Conservation (phyloP, 495 filamentous ascomycete species). For the Aspergillus cristatus region DNA sequence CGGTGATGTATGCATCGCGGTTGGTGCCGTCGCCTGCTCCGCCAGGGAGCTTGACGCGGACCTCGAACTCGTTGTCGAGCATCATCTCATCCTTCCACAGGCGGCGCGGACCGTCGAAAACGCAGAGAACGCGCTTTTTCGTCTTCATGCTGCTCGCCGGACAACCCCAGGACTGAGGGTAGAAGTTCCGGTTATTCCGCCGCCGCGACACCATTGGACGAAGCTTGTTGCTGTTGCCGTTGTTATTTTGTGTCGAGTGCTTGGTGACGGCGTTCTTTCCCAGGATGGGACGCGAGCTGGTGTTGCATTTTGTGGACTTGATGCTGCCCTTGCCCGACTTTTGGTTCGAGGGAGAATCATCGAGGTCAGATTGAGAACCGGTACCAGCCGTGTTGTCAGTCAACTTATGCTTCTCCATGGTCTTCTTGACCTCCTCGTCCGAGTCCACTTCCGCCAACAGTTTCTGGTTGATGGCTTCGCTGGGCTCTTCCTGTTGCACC, state of each 20-base stretch:
- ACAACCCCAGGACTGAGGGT: constrained; percentile 88
- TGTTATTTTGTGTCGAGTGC: constrained; percentile 14
- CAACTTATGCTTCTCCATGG: constrained; percentile 71
- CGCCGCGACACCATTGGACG: constrained; percentile 49
- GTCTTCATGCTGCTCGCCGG: constrained; percentile 86
- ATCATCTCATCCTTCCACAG: constrained; percentile 99
- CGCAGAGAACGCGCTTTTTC: constrained; percentile 90
- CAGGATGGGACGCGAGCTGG: constrained; percentile 34
- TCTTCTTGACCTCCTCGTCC: constrained; percentile 73
- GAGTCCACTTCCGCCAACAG: constrained; percentile 72
- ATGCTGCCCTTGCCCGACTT: constrained; percentile 42
- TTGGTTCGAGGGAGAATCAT: constrained; percentile 14
- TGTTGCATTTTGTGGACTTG: constrained; percentile 29
- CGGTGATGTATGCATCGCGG: constrained; percentile 69
- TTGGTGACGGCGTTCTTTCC: constrained; percentile 45
- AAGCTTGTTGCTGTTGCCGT: constrained; percentile 11
- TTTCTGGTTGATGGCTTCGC: constrained; percentile 89
- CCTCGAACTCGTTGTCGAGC: constrained; percentile 90
- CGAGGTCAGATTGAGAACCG: constrained; percentile 32
- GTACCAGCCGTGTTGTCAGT: constrained; percentile 46
- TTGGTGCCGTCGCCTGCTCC: constrained; percentile 49
- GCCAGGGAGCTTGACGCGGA: constrained; percentile 67
- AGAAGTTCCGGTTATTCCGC: constrained; percentile 83
- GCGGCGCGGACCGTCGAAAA: constrained; percentile 81
- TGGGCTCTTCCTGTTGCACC: constrained; percentile 94